A percentile compares a stretch with the other conserved stretches of the same genome.
Conservation (phyloP, 2,329 filamentous ascomycete species). For the Colletotrichum sp. region DNA sequence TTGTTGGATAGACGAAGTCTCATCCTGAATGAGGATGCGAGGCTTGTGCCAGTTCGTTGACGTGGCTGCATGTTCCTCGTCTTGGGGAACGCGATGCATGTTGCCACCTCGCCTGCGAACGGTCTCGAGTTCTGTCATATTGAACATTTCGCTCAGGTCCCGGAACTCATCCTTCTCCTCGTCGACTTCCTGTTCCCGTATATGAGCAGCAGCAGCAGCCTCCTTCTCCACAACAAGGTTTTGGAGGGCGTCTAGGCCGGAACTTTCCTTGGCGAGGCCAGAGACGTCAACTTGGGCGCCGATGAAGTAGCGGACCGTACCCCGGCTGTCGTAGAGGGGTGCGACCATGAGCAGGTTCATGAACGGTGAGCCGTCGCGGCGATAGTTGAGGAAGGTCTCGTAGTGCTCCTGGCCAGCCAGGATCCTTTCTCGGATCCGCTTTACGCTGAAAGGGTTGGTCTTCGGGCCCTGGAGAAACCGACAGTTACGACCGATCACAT, state of each 20-base stretch:
- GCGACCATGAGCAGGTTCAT: conserved; percentile 80
- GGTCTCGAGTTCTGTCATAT: conserved; percentile 67
- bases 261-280: conserved; percentile 69
- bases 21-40: conserved; percentile 44
- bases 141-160: conserved; percentile 73
- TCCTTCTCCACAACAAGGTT: conserved; percentile 46
- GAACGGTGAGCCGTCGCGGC: conserved; percentile 77
- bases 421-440: conserved; percentile 66
- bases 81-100: conserved; percentile 58
- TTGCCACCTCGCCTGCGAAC: conserved; percentile 67
- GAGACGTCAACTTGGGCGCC: conserved; percentile 77
- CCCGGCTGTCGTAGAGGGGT: conserved; percentile 71
- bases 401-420: conserved; percentile 70
- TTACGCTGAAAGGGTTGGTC: conserved; percentile 68
- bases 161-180: conserved; percentile 61
- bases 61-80: conserved; percentile 43
- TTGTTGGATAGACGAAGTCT: conserved; percentile 24
- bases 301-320: conserved; percentile 70
- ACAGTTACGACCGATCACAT: conserved; percentile 78
- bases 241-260: conserved; percentile 67
- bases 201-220: conserved; percentile 29
- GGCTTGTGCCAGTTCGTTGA: conserved; percentile 41
- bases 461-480: conserved; percentile 79
- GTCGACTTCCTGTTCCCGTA: conserved; percentile 19
- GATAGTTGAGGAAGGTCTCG: conserved; percentile 79